A percentile compares a stretch with the other conserved stretches of the same genome.
Evolutionary conservation across 169 alveolate species (phyloP).

Genomic region (Ichthyophthirius multifiliis): DNA sequence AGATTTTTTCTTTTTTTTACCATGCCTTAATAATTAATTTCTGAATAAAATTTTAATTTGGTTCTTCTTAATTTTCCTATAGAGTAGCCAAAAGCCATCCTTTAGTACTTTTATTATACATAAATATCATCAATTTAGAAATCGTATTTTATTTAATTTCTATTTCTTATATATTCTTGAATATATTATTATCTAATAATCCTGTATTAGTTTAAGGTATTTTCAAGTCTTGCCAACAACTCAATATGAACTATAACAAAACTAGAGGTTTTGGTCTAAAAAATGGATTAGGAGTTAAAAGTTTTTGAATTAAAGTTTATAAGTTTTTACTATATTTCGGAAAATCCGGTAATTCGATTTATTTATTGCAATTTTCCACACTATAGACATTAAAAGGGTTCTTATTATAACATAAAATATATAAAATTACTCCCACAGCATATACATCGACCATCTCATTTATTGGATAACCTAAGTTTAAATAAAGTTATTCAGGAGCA

Average conservation of each 20-base stretch:
- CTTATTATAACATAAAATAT: constrained; percentile 48
- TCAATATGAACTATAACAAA: constrained; percentile 17
- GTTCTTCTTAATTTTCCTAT: constrained; percentile 28
- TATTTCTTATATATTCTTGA: neutral
- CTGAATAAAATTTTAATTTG: constrained; percentile 24
- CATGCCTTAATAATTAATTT: constrained; percentile 32
- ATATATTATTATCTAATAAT: neutral
- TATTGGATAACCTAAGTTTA: constrained; percentile 55
- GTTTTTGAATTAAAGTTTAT: constrained; percentile 32
- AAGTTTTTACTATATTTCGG: constrained; percentile 47
- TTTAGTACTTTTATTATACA: neutral
- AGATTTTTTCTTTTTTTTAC: constrained; percentile 36
- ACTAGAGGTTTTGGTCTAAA: constrained; percentile 41
- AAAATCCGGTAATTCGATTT: constrained; percentile 44
- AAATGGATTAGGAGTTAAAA: constrained; percentile 45
- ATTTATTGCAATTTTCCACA: constrained; percentile 40
- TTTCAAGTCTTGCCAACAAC: neutral
- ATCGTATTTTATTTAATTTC: neutral
- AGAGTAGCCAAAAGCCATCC: constrained; percentile 29
- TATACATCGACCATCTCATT: constrained; percentile 74
- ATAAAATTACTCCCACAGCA: constrained; percentile 69
- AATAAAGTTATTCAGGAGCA: constrained; percentile 81
- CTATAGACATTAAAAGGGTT: constrained; percentile 53
- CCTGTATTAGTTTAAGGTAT: neutral
- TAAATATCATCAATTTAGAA: neutral